Evolutionary conservation across 1,139 yeast species (phyloP).

Genomic region (Groenewaldozyma auringiensis): DNA sequence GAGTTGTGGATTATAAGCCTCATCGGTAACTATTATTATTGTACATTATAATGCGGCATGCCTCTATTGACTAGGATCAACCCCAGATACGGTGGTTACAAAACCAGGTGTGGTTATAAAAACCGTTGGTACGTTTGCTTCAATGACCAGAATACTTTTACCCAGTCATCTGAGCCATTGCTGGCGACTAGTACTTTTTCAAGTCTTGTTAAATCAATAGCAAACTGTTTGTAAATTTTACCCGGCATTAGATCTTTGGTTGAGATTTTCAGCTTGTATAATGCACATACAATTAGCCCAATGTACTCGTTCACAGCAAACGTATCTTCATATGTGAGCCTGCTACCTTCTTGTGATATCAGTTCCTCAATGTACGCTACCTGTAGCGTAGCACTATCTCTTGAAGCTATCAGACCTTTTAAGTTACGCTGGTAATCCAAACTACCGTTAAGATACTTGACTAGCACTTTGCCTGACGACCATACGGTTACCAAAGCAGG

Average conservation of each 20-base stretch:
- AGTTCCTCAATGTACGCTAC: conserved; percentile 3
- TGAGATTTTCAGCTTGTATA: background rate
- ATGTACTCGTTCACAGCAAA: background rate
- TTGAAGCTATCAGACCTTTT: background rate
- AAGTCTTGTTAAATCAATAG: background rate
- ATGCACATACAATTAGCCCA: background rate
- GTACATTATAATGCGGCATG: too few relatives aligned
- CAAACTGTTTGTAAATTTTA: background rate
- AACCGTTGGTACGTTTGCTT: background rate
- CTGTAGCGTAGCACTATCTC: background rate
- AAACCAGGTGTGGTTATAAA: background rate
- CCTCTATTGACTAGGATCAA: background rate
- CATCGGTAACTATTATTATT: too few relatives aligned
- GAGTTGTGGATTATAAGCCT: too few relatives aligned
- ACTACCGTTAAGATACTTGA: background rate
- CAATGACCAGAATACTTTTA: background rate
- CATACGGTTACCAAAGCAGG: conserved; percentile 40
- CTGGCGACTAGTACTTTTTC: background rate
- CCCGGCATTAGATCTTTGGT: background rate
- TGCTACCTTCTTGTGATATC: background rate
- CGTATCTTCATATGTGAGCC: background rate
- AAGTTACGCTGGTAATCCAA: background rate
- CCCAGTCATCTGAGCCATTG: background rate
- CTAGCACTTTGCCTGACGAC: conserved; percentile 31
- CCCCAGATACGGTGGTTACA: background rate